Conservation (phyloP, 2,329 filamentous ascomycete genomes). For the Tolypocladium inflatum region DNA sequence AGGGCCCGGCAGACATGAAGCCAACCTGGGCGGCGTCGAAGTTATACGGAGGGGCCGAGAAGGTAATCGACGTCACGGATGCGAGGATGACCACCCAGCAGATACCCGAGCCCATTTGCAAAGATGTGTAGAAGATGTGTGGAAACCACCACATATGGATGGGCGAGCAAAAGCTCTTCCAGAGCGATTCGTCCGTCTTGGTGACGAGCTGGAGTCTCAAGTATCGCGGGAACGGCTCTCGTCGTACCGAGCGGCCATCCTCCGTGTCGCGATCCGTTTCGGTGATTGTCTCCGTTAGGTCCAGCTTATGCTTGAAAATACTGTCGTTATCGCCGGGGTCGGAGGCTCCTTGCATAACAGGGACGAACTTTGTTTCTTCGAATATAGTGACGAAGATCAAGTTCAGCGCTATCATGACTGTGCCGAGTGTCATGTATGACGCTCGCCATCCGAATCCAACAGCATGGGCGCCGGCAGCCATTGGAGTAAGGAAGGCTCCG, state of each 20-base stretch:
- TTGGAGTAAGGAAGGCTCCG: slow-evolving; percentile 17
- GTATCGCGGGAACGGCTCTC: neutral
- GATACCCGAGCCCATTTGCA: slow-evolving; percentile 27
- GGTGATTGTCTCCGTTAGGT: neutral
- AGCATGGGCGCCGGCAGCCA: slow-evolving; percentile 16
- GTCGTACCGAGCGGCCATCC: slow-evolving; percentile 8
- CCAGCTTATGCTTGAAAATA: neutral
- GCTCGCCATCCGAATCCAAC: slow-evolving; percentile 11
- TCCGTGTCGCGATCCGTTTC: neutral
- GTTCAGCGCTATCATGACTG: neutral
- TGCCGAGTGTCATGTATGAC: slow-evolving; percentile 11
- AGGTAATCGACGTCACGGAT: slow-evolving; percentile 21
- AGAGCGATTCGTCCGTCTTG: slow-evolving; percentile 8
- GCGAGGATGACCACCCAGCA: slow-evolving; percentile 23
- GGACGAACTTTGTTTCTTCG: slow-evolving; percentile 18
- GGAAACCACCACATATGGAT: slow-evolving; percentile 18
- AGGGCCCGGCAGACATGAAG: slow-evolving; percentile 18
- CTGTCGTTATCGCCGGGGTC: neutral
- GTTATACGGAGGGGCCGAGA: slow-evolving; percentile 21
- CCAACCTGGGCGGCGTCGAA: slow-evolving; percentile 16
- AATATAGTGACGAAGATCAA: slow-evolving; percentile 10
- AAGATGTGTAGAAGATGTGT: slow-evolving; percentile 25
- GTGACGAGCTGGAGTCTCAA: slow-evolving; percentile 7
- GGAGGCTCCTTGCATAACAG: neutral
- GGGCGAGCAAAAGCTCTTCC: slow-evolving; percentile 10